A percentile compares a stretch with the other conserved stretches of the same genome.
These are phyloP conservation scores for Tarenaya hassleriana DNA, from an alignment of 345 rosid species.

Conservation along the genomic window DNA sequence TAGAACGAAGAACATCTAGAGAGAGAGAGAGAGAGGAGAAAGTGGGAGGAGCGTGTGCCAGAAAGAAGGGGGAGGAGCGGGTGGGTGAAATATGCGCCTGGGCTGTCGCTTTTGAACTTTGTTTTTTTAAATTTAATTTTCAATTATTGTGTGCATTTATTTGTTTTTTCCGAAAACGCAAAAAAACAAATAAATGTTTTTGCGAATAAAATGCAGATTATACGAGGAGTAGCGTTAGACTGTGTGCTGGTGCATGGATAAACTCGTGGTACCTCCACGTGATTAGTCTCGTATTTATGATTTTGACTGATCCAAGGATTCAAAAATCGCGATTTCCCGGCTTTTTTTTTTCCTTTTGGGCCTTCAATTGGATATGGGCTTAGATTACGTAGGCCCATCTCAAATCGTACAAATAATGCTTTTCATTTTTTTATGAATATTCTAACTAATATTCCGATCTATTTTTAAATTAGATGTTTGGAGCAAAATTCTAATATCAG, in stretches of 20 bases:
- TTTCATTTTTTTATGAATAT: too few species aligned
- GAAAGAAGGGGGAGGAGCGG: conserved; percentile 30
- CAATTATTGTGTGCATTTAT: background rate
- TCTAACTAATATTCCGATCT: too few species aligned
- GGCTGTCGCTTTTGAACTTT: conserved; percentile 30
- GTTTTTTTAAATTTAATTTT: conserved; percentile 1
- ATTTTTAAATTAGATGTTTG: too few species aligned
- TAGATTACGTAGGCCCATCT: background rate
- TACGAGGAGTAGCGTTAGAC: conserved; percentile 19
- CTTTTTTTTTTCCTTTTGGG: conserved; percentile 1
- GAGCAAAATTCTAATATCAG: too few species aligned
- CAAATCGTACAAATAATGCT: background rate
- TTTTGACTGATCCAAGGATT: conserved; percentile 17
- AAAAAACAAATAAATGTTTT: background rate
- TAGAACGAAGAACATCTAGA: conserved; percentile 16
- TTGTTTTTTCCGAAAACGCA: background rate
- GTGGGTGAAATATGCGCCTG: conserved; percentile 21
- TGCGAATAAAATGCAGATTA: conserved; percentile 6
- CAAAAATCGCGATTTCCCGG: background rate
- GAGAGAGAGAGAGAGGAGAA: conserved; percentile 4
- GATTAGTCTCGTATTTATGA: conserved; percentile 1
- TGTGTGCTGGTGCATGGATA: background rate
- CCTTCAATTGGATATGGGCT: background rate
- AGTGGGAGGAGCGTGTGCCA: conserved; percentile 35
- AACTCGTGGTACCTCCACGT: background rate